phyloP scores from a whole-genome alignment of 345 rosid genomes.

The Microthlaspi erraticum region DNA sequence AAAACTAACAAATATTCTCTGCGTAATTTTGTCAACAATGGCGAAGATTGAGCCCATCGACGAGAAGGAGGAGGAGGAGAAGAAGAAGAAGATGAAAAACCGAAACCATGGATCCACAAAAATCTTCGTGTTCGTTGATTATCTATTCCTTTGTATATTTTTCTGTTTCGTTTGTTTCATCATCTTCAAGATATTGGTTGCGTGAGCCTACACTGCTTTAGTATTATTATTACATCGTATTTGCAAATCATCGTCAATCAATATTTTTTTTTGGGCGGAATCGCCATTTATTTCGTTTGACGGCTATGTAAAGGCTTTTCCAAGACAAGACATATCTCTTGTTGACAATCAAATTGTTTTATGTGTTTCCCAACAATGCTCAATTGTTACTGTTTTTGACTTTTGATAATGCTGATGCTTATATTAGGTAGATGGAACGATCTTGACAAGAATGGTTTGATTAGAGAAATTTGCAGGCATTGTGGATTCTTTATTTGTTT shows the following conservation, averaged over 20 bases:
- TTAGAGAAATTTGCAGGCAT: slow-evolving; percentile 1
- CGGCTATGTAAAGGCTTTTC: slow-evolving; percentile 3
- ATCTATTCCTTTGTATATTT: slow-evolving; percentile 70
- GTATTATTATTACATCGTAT: slow-evolving; percentile 49
- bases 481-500: slow-evolving; percentile 19
- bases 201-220: slow-evolving; percentile 45
- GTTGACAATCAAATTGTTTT: slow-evolving; percentile 32
- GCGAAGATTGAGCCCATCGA: slow-evolving; percentile 34
- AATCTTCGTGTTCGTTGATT: slow-evolving; percentile 74
- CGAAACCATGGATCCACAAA: slow-evolving; percentile 68
- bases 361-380: background rate
- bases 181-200: slow-evolving; percentile 55
- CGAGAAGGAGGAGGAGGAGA: slow-evolving; percentile 21
- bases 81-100: slow-evolving; percentile 44
- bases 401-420: background rate
- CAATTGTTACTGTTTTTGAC: too few species aligned
- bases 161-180: slow-evolving; percentile 69
- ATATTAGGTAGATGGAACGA: background rate
- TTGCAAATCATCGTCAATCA: slow-evolving; percentile 48
- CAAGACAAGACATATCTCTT: slow-evolving; percentile 35
- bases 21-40: slow-evolving; percentile 16
- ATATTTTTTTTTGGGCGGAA: background rate
- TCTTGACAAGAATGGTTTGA: background rate
- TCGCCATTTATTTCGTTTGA: slow-evolving; percentile 1
- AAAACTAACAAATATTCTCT: slow-evolving; percentile 2